Evolutionary conservation across 345 rosid species (phyloP), one percentile per base, ranked within the genome.

Genomic region (Eucalyptus caleyi): DNA sequence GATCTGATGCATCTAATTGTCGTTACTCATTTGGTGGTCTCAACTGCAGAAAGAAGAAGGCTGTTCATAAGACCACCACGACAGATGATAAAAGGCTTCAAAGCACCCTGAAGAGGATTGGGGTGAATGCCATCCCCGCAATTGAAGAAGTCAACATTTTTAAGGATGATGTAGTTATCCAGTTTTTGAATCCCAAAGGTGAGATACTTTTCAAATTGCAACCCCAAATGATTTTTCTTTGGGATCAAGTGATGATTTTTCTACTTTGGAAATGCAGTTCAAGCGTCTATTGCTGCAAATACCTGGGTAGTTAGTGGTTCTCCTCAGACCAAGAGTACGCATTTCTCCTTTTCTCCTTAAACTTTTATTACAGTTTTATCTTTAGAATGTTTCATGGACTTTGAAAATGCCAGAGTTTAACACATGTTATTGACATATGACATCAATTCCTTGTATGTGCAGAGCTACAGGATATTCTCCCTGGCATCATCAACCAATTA

Each of bases 301-400:
- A 97, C 99, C 89, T 97, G 99, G 99, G 99, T 97, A 27, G 98
- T 97, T 77, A 96, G 97, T 87, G 99, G 99, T 60, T 85, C 99
- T 82, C 98, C 99, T 32, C 96, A 95, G 91, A 97, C 98, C 60
- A 96, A 95, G 92, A 97, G 99, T 97, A 96, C 34, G 93, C 30
- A 23, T 89, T 56, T 86, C 86, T 59, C 27, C 62, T 16, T 7
- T 34, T 50, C 53, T 42, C 37, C 12, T 40, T 65, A 4, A 11
- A 11, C 12, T 40, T 47, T 18, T 10, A 6, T 24, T 49, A 16
- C 8, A 32, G 15, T 49, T 16, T n/a, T 32, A 47, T 34, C 23
- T 50, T 51, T 47, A 65, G 54, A 30, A n/a, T 86, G 18, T 86
- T 47, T 86, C 14, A 72, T 37, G 83, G 27, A 24, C 42, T 72